Conservation (phyloP, 2,329 filamentous ascomycete species). For the Gliomastix tumulicola region DNA sequence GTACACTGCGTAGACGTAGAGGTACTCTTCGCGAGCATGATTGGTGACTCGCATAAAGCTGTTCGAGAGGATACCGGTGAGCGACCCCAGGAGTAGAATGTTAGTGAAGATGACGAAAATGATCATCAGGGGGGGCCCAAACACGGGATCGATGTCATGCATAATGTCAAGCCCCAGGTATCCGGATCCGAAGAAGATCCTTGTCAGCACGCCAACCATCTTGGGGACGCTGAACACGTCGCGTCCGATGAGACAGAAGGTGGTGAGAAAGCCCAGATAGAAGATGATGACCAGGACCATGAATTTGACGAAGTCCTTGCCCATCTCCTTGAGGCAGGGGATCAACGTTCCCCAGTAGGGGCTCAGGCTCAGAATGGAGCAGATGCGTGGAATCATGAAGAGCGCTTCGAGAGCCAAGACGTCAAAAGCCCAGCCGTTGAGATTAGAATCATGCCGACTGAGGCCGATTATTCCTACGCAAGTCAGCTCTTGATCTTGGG, state of each 20-base stretch:
- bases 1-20: constrained; percentile 66
- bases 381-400: constrained; percentile 84
- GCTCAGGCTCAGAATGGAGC: constrained; percentile 77
- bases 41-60: constrained; percentile 60
- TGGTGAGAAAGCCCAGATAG: constrained; percentile 84
- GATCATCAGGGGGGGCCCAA: constrained; percentile 58
- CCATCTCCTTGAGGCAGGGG: constrained; percentile 89
- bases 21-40: constrained; percentile 65
- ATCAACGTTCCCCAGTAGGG: constrained; percentile 88
- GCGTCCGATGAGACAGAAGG: constrained; percentile 69
- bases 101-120: constrained; percentile 72
- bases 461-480: background rate
- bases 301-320: constrained; percentile 85
- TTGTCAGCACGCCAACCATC: constrained; percentile 72
- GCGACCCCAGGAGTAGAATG: constrained; percentile 69
- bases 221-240: constrained; percentile 55
- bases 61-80: constrained; percentile 73
- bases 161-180: constrained; percentile 67
- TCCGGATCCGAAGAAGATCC: constrained; percentile 74
- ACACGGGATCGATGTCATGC: constrained; percentile 50
- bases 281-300: constrained; percentile 72
- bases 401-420: constrained; percentile 80
- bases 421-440: constrained; percentile 77
- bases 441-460: constrained; percentile 25
- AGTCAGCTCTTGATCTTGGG: no score